Evolutionary conservation across 2,329 filamentous ascomycete genomes (phyloP).

Genomic region (Fusarium armeniacum): DNA sequence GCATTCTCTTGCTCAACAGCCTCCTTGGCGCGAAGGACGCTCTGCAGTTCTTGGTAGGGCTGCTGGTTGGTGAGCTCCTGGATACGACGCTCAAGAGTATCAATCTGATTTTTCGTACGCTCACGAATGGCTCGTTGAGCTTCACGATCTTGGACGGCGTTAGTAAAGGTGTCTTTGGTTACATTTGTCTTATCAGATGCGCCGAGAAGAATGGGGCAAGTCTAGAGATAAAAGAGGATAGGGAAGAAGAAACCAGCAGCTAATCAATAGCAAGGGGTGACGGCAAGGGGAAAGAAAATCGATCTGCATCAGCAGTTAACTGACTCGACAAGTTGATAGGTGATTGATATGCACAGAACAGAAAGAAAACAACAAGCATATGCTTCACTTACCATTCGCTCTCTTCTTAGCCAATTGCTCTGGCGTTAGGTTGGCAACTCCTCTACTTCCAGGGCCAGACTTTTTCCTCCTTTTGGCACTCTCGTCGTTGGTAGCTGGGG

Average conservation of each 20-base stretch:
- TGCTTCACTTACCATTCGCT: conserved; percentile 66
- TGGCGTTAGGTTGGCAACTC: conserved; percentile 75
- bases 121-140: conserved; percentile 88
- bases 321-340: conserved; percentile 2
- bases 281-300: not conserved
- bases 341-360: conserved; percentile 2
- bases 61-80: conserved; percentile 82
- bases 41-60: conserved; percentile 86
- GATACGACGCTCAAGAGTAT: conserved; percentile 78
- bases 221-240: conserved; percentile 15
- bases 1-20: conserved; percentile 83
- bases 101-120: conserved; percentile 84
- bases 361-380: not conserved
- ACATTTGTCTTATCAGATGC: conserved; percentile 20
- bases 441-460: conserved; percentile 60
- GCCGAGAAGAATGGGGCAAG: not conserved
- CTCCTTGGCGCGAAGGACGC: conserved; percentile 81
- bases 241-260: not conserved
- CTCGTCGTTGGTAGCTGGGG: conserved; percentile 43
- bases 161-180: conserved; percentile 26
- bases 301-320: conserved; percentile 11
- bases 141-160: conserved; percentile 74
- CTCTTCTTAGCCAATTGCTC: conserved; percentile 80
- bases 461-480: conserved; percentile 64
- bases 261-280: conserved; percentile 2